Percentiles rank a stretch among this genome's conserved stretches.
Conservation (phyloP, 495 filamentous ascomycete species). For the Aspergillus taichungensis region DNA sequence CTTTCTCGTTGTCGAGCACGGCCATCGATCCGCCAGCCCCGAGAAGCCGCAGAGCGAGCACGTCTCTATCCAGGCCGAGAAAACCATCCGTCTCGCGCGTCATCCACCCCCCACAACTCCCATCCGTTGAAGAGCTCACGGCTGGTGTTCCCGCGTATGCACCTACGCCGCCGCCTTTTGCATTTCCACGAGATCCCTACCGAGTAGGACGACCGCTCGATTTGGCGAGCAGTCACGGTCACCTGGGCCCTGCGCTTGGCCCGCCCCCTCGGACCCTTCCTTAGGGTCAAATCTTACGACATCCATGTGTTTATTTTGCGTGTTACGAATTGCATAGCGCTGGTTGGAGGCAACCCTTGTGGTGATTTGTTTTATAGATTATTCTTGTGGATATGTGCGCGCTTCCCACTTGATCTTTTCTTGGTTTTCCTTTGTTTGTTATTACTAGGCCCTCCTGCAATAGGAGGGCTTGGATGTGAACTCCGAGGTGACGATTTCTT, state of each 20-base stretch:
- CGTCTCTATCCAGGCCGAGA: conserved; percentile 33
- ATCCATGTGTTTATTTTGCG: conserved; percentile 20
- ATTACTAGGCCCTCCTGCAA: no score
- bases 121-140: conserved; percentile 38
- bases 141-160: conserved; percentile 39
- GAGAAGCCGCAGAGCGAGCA: conserved; percentile 38
- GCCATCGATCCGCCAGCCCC: conserved; percentile 46
- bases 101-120: conserved; percentile 33
- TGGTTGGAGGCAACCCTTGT: conserved; percentile 34
- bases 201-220: conserved; percentile 27
- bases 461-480: conserved; percentile 5
- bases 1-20: conserved; percentile 60
- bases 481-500: conserved; percentile 3
- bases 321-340: conserved; percentile 42
- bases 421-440: conserved; percentile 3
- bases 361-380: conserved; percentile 26
- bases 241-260: conserved; percentile 26
- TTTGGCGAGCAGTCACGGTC: conserved; percentile 22
- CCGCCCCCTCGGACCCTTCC: conserved; percentile 35
- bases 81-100: conserved; percentile 33
- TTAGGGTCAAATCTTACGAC: conserved; percentile 18
- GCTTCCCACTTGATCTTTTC: background rate
- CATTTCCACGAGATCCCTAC: conserved; percentile 33
- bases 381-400: conserved; percentile 8
- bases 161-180: conserved; percentile 23